These are phyloP conservation scores for Infundibulicybe gibba DNA, from an alignment of 768 basidiomycete species.

Conservation along the genomic window DNA sequence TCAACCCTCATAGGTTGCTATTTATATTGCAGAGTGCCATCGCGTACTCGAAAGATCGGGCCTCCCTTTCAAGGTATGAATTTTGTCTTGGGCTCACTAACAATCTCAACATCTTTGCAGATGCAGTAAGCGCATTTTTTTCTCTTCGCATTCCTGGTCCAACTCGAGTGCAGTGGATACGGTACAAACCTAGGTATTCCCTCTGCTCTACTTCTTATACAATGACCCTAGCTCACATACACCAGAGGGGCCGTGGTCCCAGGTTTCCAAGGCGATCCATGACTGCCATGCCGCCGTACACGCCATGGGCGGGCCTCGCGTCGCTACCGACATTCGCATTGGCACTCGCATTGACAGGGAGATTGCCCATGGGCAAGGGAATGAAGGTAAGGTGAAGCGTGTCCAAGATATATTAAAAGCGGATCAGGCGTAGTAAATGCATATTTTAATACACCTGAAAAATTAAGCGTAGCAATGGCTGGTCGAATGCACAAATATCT, in stretches of 20 bases:
- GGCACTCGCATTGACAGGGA: constrained; percentile 81
- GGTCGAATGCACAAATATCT: too few species aligned
- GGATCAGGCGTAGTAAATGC: constrained; percentile 16
- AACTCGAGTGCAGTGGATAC: constrained; percentile 60
- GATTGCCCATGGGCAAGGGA: constrained; percentile 62
- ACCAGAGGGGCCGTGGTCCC: constrained; percentile 80
- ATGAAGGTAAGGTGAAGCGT: constrained; percentile 74
- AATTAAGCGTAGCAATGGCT: too few species aligned
- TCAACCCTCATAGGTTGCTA: constrained; percentile 50
- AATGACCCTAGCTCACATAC: neutral
- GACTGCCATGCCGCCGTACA: constrained; percentile 90
- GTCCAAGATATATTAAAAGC: constrained; percentile 75
- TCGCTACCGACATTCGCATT: constrained; percentile 93
- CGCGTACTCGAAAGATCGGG: constrained; percentile 80
- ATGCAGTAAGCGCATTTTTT: constrained; percentile 55
- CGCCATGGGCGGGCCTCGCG: constrained; percentile 64
- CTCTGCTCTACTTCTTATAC: neutral
- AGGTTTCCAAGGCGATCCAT: constrained; percentile 84
- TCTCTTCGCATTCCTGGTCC: neutral
- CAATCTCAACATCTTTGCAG: constrained; percentile 25
- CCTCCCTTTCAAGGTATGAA: constrained; percentile 68
- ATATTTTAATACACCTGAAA: too few species aligned
- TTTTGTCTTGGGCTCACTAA: neutral
- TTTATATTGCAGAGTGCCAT: constrained; percentile 80
- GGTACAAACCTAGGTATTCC: constrained; percentile 79